Base-by-base conservation (phyloP, 352 stramenopile species). In the Plasmopara halstedii region DNA sequence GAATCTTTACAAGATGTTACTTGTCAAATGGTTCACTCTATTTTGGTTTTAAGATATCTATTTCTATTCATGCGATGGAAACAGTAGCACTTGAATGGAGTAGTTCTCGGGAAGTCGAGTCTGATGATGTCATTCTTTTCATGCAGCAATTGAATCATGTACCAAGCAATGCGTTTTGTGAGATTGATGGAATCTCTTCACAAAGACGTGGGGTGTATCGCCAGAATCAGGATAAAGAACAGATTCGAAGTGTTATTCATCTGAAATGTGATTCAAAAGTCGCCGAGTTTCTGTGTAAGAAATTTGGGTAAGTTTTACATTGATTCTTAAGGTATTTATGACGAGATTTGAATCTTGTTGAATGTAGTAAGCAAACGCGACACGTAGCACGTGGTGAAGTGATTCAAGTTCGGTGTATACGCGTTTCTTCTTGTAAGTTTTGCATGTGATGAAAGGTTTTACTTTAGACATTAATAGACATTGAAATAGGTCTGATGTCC, bases 211-310 rank as follows among this genome's bases (percentile, higher is more conserved):
- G 37, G 25, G 25, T n/a, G n/a, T n/a, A n/a, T n/a, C n/a, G n/a
- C n/a, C n/a, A n/a, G 17, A 42, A 46, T 2, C 35, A 56, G 9
- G 6, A 35, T 50, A n/a, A 50, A 33, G 10, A 56, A 42, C 9
- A 34, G 36, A 34, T 62, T 45, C 41, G 46, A 41, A 56, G 50
- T 36, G 57, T 62, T 8, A 63, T 73, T 0, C 58, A 73, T 7
- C 43, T 85, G 33, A 63, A 29, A 26, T 86, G 73, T 33, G 73
- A 82, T 10, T 44, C 58, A 4, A 33, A 10, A 0, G 67, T 88
- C n/a, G 63, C 67, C 2, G 60, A 58, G 4, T 85, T 85, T 53
- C 51, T 88, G 2, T 85, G 69, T 50, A 51, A 76, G 14, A 75
- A 73, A 18, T 88, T 88, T 39, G 29, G 53, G 70, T 79, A 55